These are phyloP conservation scores for Dendrocalamus sinicus DNA, from an alignment of 176 grass and related monocot genomes.

Conservation along the genomic window DNA sequence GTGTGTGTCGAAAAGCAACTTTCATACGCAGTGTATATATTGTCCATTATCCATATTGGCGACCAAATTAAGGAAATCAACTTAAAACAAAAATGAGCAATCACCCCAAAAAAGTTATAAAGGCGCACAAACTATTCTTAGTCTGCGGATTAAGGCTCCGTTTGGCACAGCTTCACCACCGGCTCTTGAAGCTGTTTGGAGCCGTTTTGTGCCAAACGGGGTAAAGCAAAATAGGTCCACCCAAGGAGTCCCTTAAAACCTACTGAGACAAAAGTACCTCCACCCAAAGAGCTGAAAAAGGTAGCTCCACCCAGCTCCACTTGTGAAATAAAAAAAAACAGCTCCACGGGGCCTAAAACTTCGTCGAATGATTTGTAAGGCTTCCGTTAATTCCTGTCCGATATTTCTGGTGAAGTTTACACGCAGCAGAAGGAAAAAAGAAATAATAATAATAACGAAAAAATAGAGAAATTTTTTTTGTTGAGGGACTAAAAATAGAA, in stretches of 20 bases:
- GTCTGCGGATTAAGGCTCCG: too few species aligned
- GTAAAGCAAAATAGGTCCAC: too few species aligned
- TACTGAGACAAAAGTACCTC: too few species aligned
- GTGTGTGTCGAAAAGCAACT: not conserved
- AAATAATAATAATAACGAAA: not conserved
- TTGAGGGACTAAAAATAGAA: constrained; percentile 38
- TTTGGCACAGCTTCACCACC: too few species aligned
- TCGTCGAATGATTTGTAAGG: not conserved
- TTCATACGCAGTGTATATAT: not conserved
- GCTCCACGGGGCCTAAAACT: too few species aligned
- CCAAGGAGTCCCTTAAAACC: too few species aligned
- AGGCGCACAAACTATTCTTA: not conserved
- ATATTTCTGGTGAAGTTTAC: not conserved
- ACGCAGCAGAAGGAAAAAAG: not conserved
- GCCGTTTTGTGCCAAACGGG: too few species aligned
- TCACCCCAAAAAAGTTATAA: not conserved
- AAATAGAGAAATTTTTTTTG: not conserved
- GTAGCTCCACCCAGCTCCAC: too few species aligned
- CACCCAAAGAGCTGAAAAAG: too few species aligned
- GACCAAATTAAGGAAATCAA: not conserved
- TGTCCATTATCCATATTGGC: not conserved
- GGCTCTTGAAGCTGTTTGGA: too few species aligned
- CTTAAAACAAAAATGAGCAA: not conserved
- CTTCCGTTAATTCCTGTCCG: not conserved
- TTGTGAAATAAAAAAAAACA: too few species aligned